Percentiles rank a stretch among this genome's conserved stretches.
Evolutionary conservation across 2,329 filamentous ascomycete species (phyloP).

Genomic region (Talaromyces amestolkiae): DNA sequence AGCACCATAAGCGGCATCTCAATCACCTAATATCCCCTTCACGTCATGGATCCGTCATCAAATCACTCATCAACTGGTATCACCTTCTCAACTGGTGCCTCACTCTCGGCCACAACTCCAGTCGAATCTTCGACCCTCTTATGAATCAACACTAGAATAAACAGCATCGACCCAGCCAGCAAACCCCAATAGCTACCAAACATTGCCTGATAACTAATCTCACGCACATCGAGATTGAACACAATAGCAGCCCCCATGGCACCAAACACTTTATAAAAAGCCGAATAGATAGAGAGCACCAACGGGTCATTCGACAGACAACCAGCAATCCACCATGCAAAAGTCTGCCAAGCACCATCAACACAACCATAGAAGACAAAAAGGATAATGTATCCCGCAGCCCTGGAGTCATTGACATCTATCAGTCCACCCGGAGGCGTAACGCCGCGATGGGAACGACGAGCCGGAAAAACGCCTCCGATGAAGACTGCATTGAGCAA

Average conservation of each 20-base stretch:
- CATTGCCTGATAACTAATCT: constrained; percentile 23
- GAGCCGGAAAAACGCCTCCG: constrained; percentile 23
- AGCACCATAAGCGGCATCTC: not conserved
- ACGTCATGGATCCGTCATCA: too few relatives aligned
- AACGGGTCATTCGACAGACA: constrained; percentile 23
- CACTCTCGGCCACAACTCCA: constrained; percentile 2
- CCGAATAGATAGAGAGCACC: constrained; percentile 23
- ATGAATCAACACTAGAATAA: constrained; percentile 23
- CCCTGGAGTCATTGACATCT: constrained; percentile 18
- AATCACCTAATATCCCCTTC: not conserved
- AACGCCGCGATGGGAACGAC: constrained; percentile 19
- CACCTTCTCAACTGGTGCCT: not conserved
- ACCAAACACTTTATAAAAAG: constrained; percentile 25
- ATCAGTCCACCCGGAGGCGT: constrained; percentile 18
- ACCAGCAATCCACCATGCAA: constrained; percentile 25
- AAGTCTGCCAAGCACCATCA: constrained; percentile 23
- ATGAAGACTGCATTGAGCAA: constrained; percentile 26
- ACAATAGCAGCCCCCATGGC: constrained; percentile 25
- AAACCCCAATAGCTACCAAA: constrained; percentile 26
- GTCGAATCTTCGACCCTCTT: constrained; percentile 22
- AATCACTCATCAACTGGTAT: not conserved
- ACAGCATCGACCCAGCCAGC: constrained; percentile 22
- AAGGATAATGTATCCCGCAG: constrained; percentile 21
- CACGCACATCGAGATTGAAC: constrained; percentile 22
- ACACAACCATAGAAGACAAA: constrained; percentile 23